Evolutionary conservation across 108 stramenopile species (phyloP).

Genomic region (Nitzschia sp.): DNA sequence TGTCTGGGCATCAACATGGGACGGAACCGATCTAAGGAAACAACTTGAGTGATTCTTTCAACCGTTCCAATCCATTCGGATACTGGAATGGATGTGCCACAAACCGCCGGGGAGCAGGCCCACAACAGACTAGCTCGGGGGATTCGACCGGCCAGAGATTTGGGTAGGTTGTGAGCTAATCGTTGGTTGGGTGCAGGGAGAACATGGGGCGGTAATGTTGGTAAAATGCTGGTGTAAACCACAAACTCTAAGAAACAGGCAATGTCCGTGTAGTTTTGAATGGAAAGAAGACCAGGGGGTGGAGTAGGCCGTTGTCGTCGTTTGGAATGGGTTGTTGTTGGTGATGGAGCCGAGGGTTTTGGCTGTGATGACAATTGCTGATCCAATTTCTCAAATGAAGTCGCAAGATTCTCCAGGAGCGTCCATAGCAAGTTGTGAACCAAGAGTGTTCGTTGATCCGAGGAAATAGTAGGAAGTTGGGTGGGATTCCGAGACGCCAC

Average conservation of each 20-base stretch:
- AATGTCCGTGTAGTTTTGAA: conserved; percentile 82
- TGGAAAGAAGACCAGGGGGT: conserved; percentile 73
- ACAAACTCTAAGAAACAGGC: conserved; percentile 73
- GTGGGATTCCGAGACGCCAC: too few relatives aligned
- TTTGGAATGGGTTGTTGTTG: conserved; percentile 1
- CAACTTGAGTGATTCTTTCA: conserved; percentile 29
- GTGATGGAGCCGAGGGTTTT: neutral
- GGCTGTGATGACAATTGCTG: conserved; percentile 1
- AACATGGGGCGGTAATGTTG: conserved; percentile 47
- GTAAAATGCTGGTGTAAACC: conserved; percentile 60
- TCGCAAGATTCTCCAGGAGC: conserved; percentile 8
- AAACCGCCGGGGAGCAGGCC: conserved; percentile 30
- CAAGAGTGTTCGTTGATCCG: too few relatives aligned
- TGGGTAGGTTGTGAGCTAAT: conserved; percentile 46
- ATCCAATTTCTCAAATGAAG: conserved; percentile 22
- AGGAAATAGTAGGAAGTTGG: too few relatives aligned
- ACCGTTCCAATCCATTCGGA: conserved; percentile 1
- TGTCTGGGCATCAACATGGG: conserved; percentile 88
- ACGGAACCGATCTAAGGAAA: conserved; percentile 83
- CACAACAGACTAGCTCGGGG: conserved; percentile 45
- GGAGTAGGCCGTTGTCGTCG: conserved; percentile 41
- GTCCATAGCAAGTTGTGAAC: neutral
- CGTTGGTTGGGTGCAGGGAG: conserved; percentile 35
- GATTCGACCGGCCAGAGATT: conserved; percentile 73
- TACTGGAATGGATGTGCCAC: neutral